Percentiles rank a stretch among this genome's conserved stretches.
Evolutionary conservation across 176 grass and related monocot species (phyloP).

Genomic region (Canna indica): DNA sequence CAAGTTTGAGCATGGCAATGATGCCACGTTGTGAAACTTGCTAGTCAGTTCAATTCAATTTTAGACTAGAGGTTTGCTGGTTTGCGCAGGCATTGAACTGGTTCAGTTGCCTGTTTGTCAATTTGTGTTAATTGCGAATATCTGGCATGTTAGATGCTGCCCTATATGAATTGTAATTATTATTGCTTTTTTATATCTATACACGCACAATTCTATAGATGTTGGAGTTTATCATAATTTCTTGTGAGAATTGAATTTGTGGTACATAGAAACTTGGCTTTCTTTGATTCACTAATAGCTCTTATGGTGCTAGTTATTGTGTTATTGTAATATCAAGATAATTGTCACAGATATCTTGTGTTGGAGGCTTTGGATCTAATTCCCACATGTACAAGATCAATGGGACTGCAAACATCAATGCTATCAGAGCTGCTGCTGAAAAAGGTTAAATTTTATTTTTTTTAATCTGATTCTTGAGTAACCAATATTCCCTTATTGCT

Average conservation of each 20-base stretch:
- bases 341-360: constrained; percentile 71
- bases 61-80: neutral
- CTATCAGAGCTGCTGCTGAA: constrained; percentile 77
- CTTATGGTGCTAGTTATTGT: neutral
- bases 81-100: neutral
- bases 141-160: too few species aligned
- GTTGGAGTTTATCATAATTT: neutral
- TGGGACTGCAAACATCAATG: constrained; percentile 91
- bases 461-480: neutral
- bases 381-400: constrained; percentile 92
- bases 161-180: neutral
- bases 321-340: constrained; percentile 11
- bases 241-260: neutral
- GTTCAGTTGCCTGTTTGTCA: neutral
- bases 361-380: constrained; percentile 90
- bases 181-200: neutral
- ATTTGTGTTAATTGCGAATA: neutral
- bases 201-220: neutral
- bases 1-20: neutral
- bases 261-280: neutral
- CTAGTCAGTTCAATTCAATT: neutral
- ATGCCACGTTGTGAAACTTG: neutral
- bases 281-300: neutral
- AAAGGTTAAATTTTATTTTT: constrained; percentile 38
- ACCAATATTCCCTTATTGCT: neutral